Evolutionary conservation across 768 basidiomycete species (phyloP), one percentile per base, ranked within the genome.

Genomic region (Coprinopsis marcescibilis): DNA sequence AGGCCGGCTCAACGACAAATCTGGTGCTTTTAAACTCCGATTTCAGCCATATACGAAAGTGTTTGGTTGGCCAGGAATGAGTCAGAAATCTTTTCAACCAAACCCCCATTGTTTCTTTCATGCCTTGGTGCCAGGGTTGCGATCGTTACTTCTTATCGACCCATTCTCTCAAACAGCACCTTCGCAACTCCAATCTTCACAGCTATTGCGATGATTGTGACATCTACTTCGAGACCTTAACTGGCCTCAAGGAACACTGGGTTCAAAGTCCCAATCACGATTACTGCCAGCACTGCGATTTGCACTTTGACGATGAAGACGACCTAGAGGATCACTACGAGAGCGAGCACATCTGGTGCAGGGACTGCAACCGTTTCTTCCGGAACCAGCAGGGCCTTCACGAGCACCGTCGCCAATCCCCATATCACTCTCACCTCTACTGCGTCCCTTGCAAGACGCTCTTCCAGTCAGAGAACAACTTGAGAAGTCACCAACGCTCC

Each of bases 201-300:
- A 11, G 58, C 32, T 84, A 74, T 49, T 85, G 83, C 58, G 72
- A 73, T 46, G 29, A 53, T 15, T 84, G 83, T 21, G 41, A 30
- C 4, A 10, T 30, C 12, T 12, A 43, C 26, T 43, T 43, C 27
- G 12, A 4, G 8, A 7, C 41, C 24, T 30, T 7, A 27, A 8
- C 5, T 7, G 41, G 25, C 7, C 27, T 81, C 17, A 60, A 65
- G 14, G 70, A 78, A 48, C 81, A 82, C 54, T 68, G 71, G 78
- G 52, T 71, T 68, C 41, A 43, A 17, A 43, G 41, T 27, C 7
- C 38, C 48, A 2, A 21, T 3, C 20, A 68, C 74, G 45, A 45
- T 60, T 80, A 76, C 53, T 81, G 83, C 54, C 50, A 29, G 2
- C 25, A 54, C 0, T 83, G 79, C 58, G 45, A 72, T 24, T 46